Evolutionary conservation across 148 eudicot species (phyloP).

Genomic region (Diospyros lotus): DNA sequence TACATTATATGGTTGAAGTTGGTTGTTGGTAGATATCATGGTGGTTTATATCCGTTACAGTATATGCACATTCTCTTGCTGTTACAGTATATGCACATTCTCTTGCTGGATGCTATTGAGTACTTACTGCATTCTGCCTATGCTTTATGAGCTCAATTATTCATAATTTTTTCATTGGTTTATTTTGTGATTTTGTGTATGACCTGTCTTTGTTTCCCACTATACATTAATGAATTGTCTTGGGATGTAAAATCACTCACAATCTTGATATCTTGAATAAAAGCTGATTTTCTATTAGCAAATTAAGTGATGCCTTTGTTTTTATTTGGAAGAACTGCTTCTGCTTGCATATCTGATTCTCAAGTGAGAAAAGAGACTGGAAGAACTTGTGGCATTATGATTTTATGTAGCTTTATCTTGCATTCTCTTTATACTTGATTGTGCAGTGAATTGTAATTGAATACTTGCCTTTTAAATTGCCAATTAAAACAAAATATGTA

Average conservation of each 20-base stretch:
- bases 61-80: background rate
- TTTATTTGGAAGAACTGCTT: too few species aligned
- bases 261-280: too few species aligned
- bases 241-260: background rate
- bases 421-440: too few species aligned
- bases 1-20: background rate
- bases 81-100: background rate
- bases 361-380: too few species aligned
- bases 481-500: too few species aligned
- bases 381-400: too few species aligned
- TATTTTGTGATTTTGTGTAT: background rate
- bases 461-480: too few species aligned
- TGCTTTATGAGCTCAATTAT: background rate
- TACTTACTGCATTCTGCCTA: background rate
- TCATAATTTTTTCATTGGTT: background rate
- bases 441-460: too few species aligned
- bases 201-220: background rate
- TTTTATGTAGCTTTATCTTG: too few species aligned
- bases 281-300: too few species aligned
- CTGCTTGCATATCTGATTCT: too few species aligned
- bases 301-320: too few species aligned
- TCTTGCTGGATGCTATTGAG: background rate
- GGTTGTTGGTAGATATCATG: background rate
- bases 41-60: background rate
- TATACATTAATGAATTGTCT: background rate